A percentile compares a stretch with the other conserved stretches of the same genome.
Evolutionary conservation across 306 rosid species (phyloP).

Genomic region (Betula pendula): DNA sequence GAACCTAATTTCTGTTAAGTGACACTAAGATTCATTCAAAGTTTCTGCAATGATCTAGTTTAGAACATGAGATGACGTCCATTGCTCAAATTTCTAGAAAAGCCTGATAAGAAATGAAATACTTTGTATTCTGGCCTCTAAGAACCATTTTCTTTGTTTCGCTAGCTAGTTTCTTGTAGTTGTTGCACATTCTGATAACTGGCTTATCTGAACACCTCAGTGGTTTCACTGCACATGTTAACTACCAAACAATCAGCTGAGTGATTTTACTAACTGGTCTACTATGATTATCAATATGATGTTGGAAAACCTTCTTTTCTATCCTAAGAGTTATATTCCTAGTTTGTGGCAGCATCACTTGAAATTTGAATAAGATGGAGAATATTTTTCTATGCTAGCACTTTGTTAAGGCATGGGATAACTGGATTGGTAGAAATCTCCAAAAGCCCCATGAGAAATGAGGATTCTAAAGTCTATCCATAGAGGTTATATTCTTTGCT

Average conservation of each 20-base stretch:
- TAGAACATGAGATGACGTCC: not conserved
- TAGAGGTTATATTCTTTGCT: not conserved
- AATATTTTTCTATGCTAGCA: not conserved
- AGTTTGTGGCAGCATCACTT: not conserved
- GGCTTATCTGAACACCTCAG: not conserved
- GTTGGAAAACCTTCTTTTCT: not conserved
- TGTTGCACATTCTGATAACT: not conserved
- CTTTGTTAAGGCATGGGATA: not conserved
- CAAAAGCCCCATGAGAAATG: not conserved
- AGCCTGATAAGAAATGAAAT: conserved; percentile 10
- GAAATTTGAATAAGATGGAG: not conserved
- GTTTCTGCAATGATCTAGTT: not conserved
- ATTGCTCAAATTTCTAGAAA: conserved; percentile 9
- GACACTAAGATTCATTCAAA: not conserved
- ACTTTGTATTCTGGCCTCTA: conserved; percentile 2
- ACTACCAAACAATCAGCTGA: not conserved
- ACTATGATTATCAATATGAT: not conserved
- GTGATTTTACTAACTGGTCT: not conserved
- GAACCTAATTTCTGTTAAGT: not conserved
- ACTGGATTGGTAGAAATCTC: not conserved
- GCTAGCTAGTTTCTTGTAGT: not conserved
- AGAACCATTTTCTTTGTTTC: conserved; percentile 8
- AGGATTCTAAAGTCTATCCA: not conserved
- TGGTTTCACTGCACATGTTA: not conserved
- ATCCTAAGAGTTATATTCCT: not conserved